These are phyloP conservation scores for Syzygium grande DNA, from an alignment of 345 rosid species.

Conservation along the genomic window DNA sequence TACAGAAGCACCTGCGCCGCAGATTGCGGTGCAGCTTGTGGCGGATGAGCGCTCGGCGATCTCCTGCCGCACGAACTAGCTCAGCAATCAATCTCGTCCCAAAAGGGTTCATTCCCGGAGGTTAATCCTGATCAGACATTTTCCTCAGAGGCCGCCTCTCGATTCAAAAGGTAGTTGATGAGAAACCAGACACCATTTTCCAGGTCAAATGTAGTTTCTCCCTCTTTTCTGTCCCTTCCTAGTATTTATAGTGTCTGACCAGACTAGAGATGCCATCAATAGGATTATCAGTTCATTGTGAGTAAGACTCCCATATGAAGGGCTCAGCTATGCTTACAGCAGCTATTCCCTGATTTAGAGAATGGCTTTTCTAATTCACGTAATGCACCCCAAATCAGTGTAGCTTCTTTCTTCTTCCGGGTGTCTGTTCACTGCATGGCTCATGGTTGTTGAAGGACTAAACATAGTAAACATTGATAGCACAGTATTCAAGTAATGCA, in stretches of 20 bases:
- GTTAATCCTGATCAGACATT: background rate
- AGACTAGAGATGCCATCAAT: background rate
- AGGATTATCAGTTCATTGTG: background rate
- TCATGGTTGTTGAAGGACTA: background rate
- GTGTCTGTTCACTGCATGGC: background rate
- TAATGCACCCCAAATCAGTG: background rate
- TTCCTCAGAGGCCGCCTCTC: background rate
- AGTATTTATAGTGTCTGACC: background rate
- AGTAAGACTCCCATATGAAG: background rate
- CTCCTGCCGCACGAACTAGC: background rate
- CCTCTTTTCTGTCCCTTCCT: background rate
- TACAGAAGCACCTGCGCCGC: slow-evolving; percentile 23
- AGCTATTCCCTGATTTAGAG: background rate
- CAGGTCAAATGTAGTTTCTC: background rate
- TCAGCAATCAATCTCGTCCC: background rate
- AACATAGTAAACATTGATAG: too few species aligned
- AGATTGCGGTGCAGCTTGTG: slow-evolving; percentile 47
- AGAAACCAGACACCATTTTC: background rate
- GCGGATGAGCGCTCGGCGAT: slow-evolving; percentile 14
- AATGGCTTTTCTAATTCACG: background rate
- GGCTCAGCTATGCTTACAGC: background rate
- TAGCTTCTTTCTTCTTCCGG: background rate
- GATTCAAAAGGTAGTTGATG: background rate
- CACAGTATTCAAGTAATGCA: background rate
- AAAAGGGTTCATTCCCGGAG: background rate